Evolutionary conservation across 352 stramenopile genomes (phyloP), one percentile per base, ranked within the genome.

Genomic region (Globisporangium canariense): DNA sequence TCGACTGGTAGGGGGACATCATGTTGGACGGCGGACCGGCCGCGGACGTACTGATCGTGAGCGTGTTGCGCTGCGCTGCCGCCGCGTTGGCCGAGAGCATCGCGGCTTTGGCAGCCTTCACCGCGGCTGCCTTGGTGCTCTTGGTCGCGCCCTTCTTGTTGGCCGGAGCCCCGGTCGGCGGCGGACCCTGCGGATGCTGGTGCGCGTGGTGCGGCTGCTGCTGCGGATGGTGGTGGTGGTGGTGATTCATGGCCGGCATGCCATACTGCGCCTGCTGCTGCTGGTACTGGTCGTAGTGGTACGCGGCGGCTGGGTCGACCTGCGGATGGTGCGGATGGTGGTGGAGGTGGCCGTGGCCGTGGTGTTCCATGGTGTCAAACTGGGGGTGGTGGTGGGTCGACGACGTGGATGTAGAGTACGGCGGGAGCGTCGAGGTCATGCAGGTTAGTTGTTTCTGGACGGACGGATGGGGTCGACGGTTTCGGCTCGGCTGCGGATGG

Each of bases 211-310:
- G 40, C 58, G 28, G 61, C 61, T 22, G 41, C 61, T 22, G 41
- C 65, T 75, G 22, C 66, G 70, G 41, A 65, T 73, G 51, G 47
- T 46, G 57, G 63, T 73, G 41, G 70, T 75, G 51, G 52, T 50
- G 57, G 63, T 58, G 65, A 70, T 52, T 83, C 73, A 58, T 79
- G 66, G 22, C 60, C 65, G 62, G 16, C 63, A 68, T 63, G 40
- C 56, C 47, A 47, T 64, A 68, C 46, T 87, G 80, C 66, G 80
- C 76, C 66, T 87, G 78, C 13, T 87, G 80, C 64, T 82, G 78
- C 63, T 87, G 78, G 64, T 85, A 84, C 22, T 75, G 60, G 34
- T 83, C 78, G 65, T 87, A 87, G 68, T 77, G 78, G 63, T 82
- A 83, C 47, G 75, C 51, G 28, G 18, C 50, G 45, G 59, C 22